Evolutionary conservation across 345 rosid species (phyloP).

Genomic region (Leavenworthia alabamica): DNA sequence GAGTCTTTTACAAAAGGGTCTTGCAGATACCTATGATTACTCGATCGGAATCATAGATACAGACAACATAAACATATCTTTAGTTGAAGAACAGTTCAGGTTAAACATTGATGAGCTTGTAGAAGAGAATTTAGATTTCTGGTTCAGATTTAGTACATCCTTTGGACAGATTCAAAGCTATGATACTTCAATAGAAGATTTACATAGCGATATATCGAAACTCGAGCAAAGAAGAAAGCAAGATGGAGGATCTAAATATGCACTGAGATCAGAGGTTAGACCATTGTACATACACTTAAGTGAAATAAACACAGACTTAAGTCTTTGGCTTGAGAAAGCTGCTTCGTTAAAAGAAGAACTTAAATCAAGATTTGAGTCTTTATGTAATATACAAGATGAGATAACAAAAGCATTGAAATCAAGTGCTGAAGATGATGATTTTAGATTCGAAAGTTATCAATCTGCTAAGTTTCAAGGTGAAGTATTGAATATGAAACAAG

Average conservation of each 20-base stretch:
- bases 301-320: constrained; percentile 66
- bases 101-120: constrained; percentile 66
- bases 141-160: constrained; percentile 84
- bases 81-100: constrained; percentile 66
- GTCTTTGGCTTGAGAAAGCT: constrained; percentile 73
- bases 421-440: constrained; percentile 84
- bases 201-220: constrained; percentile 51
- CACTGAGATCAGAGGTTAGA: constrained; percentile 57
- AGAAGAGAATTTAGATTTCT: constrained; percentile 93
- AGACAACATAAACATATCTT: constrained; percentile 39
- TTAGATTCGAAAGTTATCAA: constrained; percentile 81
- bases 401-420: constrained; percentile 62
- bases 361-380: constrained; percentile 62
- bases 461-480: constrained; percentile 98
- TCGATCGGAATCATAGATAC: constrained; percentile 27
- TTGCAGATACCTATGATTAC: constrained; percentile 39
- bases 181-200: constrained; percentile 62
- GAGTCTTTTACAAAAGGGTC: constrained; percentile 47
- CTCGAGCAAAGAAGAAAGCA: constrained; percentile 58
- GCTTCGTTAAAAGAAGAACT: constrained; percentile 62
- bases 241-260: constrained; percentile 52
- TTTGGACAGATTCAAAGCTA: constrained; percentile 78
- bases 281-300: constrained; percentile 64
- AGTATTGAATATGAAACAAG: constrained; percentile 96
- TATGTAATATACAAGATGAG: constrained; percentile 78